Evolutionary conservation across 2,329 filamentous ascomycete species (phyloP).

Genomic region (Phoma sp.): DNA sequence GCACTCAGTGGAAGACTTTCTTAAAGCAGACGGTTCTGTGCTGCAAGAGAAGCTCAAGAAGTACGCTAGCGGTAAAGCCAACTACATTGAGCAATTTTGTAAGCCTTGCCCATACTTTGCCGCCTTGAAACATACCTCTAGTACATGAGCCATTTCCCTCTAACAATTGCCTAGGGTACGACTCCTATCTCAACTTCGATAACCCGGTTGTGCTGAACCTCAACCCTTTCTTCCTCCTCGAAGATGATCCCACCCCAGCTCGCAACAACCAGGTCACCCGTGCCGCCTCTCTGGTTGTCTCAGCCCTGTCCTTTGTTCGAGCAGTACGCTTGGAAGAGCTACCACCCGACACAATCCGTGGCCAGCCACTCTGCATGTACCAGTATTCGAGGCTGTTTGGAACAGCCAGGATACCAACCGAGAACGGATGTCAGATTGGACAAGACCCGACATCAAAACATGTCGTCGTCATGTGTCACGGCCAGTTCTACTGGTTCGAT

Average conservation of each 20-base stretch:
- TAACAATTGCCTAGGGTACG: slow-evolving; percentile 73
- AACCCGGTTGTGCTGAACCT: slow-evolving; percentile 97
- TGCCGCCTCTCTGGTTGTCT: slow-evolving; percentile 89
- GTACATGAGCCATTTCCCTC: not conserved
- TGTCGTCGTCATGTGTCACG: slow-evolving; percentile 89
- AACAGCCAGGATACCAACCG: slow-evolving; percentile 90
- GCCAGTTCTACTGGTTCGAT: slow-evolving; percentile 99
- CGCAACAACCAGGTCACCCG: slow-evolving; percentile 96
- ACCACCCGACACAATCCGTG: slow-evolving; percentile 83
- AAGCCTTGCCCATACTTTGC: slow-evolving; percentile 50
- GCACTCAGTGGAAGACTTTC: slow-evolving; percentile 81
- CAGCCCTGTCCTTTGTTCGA: slow-evolving; percentile 87
- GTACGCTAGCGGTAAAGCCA: slow-evolving; percentile 88
- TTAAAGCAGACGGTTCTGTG: slow-evolving; percentile 79
- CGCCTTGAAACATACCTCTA: no score
- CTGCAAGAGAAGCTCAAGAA: slow-evolving; percentile 88
- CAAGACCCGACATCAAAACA: slow-evolving; percentile 94
- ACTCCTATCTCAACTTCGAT: slow-evolving; percentile 97
- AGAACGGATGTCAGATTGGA: slow-evolving; percentile 93
- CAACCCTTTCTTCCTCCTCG: slow-evolving; percentile 96
- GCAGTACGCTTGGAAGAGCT: slow-evolving; percentile 93
- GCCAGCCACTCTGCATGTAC: slow-evolving; percentile 93
- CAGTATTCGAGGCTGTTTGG: slow-evolving; percentile 96
- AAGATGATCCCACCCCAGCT: slow-evolving; percentile 95
- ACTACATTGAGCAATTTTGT: slow-evolving; percentile 99